Evolutionary conservation across 306 rosid genomes (phyloP).

Genomic region (Leucaena leucocephala): DNA sequence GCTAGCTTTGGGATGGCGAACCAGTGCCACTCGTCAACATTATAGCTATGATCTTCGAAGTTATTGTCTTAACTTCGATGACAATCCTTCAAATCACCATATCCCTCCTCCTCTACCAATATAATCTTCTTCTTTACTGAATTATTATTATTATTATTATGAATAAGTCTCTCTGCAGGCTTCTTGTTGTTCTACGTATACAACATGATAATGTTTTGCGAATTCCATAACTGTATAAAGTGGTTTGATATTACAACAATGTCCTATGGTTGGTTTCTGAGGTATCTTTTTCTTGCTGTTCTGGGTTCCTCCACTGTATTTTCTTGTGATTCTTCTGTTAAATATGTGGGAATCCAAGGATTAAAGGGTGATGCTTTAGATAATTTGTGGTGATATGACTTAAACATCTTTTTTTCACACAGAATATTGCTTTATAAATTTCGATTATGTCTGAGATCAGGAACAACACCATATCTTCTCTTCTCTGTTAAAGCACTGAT

Average conservation of each 20-base stretch:
- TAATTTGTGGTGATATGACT: slow-evolving; percentile 12
- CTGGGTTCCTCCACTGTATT: neutral
- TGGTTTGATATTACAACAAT: neutral
- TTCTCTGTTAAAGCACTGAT: neutral
- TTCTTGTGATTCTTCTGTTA: slow-evolving; percentile 2
- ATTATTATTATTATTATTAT: neutral
- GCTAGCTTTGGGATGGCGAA: slow-evolving; percentile 50
- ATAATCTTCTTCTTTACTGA: slow-evolving; percentile 15
- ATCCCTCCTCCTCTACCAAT: slow-evolving; percentile 27
- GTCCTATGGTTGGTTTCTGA: neutral
- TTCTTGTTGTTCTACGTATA: slow-evolving; percentile 22
- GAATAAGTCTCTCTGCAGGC: slow-evolving; percentile 23
- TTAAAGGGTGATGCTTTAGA: slow-evolving; percentile 10
- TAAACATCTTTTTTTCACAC: slow-evolving; percentile 9
- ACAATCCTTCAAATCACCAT: slow-evolving; percentile 46
- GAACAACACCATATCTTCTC: neutral
- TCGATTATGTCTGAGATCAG: neutral
- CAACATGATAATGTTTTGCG: neutral
- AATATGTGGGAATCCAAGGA: slow-evolving; percentile 25
- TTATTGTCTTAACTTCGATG: slow-evolving; percentile 87
- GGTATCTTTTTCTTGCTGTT: neutral
- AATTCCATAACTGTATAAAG: slow-evolving; percentile 41
- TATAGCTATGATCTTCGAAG: slow-evolving; percentile 80
- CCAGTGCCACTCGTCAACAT: slow-evolving; percentile 24
- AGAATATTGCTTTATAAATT: neutral